Base-by-base conservation (phyloP, 805 yeast species). In the Kodamaea sagamina region DNA sequence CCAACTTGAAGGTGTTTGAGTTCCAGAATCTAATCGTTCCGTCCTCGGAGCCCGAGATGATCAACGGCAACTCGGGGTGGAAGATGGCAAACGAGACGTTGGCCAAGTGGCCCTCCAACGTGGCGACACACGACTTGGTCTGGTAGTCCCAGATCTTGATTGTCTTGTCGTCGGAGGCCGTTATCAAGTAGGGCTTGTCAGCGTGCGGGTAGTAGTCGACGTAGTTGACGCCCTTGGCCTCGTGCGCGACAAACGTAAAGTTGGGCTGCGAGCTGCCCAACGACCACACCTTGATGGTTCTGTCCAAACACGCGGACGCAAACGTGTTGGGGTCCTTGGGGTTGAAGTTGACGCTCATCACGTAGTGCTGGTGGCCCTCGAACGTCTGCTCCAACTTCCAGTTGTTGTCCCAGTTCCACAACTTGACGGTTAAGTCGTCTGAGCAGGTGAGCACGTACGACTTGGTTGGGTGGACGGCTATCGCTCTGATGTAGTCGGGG, bases 271-370 rank as follows among this genome's bases (percentile, higher is more conserved):
- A 67, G 41, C 92, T 84, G 26, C 96, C 96, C 54, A 93, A 70
- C 1, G 95, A 86, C 99, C 99, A 93, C 50, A 93, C 86, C 66
- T 92, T 93, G 45, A 93, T 96, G 13, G 98, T 90, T 57, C 95
- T 84, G 67, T 93, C 99, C 57, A 93, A 75, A 71, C 96, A 90
- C 10, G 96, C 97, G 11, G 97, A 86, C 1, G 98, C 99, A 76
- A 93, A 93, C 29, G 97, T 92, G 68, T 86, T 89, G 52, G 96
- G 89, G 67, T 93, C 99, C 69, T 92, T 93, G 46, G 99, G 98
- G 68, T 93, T 93, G 74, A 93, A 88, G 36, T 93, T 89, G 41
- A 93, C 80, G 42, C 89, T 81, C 96, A 93, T 89, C 42, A 93
- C 90, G 64, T 86, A 93, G 67, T 93, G 97, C 63, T 82, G 88